These are phyloP conservation scores for Aspergillus cristatus DNA, from an alignment of 495 filamentous ascomycete species.

Conservation along the genomic window DNA sequence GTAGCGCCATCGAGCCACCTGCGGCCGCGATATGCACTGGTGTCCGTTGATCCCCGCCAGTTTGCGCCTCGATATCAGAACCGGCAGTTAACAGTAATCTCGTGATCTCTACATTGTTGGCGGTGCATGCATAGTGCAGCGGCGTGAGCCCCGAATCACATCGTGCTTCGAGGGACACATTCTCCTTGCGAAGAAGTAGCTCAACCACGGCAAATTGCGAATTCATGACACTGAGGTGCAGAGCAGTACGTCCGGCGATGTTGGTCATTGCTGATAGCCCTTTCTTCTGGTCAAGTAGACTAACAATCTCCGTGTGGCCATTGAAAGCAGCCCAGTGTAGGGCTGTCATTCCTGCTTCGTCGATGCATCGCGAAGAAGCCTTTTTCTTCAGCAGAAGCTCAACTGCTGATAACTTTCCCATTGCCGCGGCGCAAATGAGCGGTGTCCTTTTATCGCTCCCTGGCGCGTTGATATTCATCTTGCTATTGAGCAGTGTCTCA, in stretches of 20 bases:
- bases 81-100: constrained; percentile 29
- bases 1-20: constrained; percentile 20
- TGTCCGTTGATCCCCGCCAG: constrained; percentile 16
- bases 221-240: constrained; percentile 34
- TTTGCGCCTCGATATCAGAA: constrained; percentile 30
- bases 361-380: constrained; percentile 20
- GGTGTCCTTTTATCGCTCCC: constrained; percentile 29
- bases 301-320: constrained; percentile 32
- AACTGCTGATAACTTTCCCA: constrained; percentile 19
- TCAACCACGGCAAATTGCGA: constrained; percentile 33
- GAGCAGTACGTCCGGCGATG: constrained; percentile 24
- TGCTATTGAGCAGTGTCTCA: constrained; percentile 24
- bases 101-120: constrained; percentile 24
- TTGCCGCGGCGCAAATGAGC: constrained; percentile 33
- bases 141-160: constrained; percentile 25
- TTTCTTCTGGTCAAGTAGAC: constrained; percentile 24
- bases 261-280: constrained; percentile 18
- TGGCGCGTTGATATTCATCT: constrained; percentile 26
- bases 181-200: constrained; percentile 21
- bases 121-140: constrained; percentile 38
- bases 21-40: constrained; percentile 33
- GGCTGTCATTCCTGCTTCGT: constrained; percentile 34
- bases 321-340: constrained; percentile 39
- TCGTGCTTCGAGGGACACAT: constrained; percentile 14
- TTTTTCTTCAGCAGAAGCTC: constrained; percentile 28